Percentiles rank a stretch among this genome's conserved stretches.
phyloP scores from a whole-genome alignment of 2,329 filamentous ascomycete genomes.

The Penicillium digitatum region DNA sequence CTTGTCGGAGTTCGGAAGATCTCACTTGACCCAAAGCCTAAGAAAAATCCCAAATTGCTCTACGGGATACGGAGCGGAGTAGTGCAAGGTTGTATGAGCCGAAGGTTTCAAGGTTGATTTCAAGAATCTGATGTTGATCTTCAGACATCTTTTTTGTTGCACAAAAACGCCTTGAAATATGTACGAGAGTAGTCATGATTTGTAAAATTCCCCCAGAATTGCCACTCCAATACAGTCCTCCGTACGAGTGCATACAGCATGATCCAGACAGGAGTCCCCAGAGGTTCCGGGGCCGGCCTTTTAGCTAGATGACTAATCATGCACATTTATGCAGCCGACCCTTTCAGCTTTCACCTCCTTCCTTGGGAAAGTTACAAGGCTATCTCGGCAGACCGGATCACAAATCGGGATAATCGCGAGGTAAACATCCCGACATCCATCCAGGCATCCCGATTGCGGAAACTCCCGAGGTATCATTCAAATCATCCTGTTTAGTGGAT shows the following conservation, averaged over 20 bases:
- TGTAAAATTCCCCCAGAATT: background rate
- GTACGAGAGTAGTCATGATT: too few species aligned
- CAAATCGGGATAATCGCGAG: background rate
- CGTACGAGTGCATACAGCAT: background rate
- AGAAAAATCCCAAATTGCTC: too few species aligned
- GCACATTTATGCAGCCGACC: background rate
- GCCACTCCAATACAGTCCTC: background rate
- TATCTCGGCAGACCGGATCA: background rate
- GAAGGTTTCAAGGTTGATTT: background rate
- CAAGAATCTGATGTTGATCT: background rate
- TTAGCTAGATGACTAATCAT: constrained; percentile 12
- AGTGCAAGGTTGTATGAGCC: background rate
- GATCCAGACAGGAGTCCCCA: background rate
- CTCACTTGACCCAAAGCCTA: background rate
- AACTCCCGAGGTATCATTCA: background rate
- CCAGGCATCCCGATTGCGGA: background rate
- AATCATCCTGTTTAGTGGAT: background rate
- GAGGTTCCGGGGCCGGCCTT: too few species aligned
- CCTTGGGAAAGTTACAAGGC: background rate
- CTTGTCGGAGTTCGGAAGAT: background rate
- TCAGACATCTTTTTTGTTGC: background rate
- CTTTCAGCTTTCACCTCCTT: background rate
- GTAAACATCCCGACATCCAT: background rate
- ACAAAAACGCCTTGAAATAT: background rate
- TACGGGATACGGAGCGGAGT: background rate